Conservation (phyloP, 768 basidiomycete species). For the Mycena latifolia region DNA sequence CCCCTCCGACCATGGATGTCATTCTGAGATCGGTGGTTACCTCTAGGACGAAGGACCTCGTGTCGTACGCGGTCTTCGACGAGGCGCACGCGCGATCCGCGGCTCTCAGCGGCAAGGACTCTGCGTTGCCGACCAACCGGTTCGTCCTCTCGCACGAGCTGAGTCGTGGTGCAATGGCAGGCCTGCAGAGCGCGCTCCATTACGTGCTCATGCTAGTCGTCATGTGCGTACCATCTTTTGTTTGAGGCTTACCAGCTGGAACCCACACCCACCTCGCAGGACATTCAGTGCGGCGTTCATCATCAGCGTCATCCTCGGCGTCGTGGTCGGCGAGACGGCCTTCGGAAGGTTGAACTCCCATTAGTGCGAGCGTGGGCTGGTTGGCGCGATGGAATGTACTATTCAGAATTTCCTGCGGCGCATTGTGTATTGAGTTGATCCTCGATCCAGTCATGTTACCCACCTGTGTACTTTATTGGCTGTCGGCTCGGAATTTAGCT, state of each 20-base stretch:
- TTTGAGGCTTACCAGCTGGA: too few species aligned
- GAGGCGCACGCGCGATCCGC: not conserved
- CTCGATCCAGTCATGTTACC: too few species aligned
- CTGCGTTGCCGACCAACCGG: not conserved
- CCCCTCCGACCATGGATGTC: too few species aligned
- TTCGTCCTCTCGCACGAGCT: slow-evolving; percentile 40
- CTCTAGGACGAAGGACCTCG: slow-evolving; percentile 17
- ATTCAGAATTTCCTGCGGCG: too few species aligned
- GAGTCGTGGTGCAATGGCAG: slow-evolving; percentile 31
- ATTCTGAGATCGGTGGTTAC: too few species aligned
- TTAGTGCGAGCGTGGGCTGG: too few species aligned
- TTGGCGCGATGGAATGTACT: too few species aligned
- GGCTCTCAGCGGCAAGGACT: not conserved
- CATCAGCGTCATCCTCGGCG: slow-evolving; percentile 36
- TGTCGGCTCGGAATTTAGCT: too few species aligned
- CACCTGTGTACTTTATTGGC: too few species aligned
- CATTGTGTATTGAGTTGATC: too few species aligned
- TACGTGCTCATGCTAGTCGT: slow-evolving; percentile 40
- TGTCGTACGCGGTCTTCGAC: slow-evolving; percentile 18
- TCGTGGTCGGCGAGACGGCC: slow-evolving; percentile 33
- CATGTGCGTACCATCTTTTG: too few species aligned
- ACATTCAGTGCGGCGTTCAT: slow-evolving; percentile 38
- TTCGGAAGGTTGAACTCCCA: slow-evolving; percentile 31
- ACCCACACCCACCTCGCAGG: too few species aligned
- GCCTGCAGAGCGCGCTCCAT: slow-evolving; percentile 32